Conservation (phyloP, 768 basidiomycete species). For the Collybiopsis confluens region DNA sequence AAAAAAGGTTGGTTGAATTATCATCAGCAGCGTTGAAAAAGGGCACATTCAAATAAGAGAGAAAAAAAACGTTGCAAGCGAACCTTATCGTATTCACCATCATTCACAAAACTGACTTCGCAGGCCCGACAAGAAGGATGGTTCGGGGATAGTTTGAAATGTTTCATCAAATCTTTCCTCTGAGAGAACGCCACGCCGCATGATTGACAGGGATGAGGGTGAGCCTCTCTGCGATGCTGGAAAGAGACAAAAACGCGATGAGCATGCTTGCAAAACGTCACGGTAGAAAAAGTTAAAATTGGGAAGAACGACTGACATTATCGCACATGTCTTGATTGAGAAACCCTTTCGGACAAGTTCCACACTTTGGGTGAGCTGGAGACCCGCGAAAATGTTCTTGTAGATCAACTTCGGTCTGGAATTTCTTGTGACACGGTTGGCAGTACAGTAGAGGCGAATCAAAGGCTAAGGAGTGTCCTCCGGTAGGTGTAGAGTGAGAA, state of each 20-base stretch:
- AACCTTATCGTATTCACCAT: neutral
- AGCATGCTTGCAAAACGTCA: too few species aligned
- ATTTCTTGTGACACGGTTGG: neutral
- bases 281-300: neutral
- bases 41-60: too few species aligned
- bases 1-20: too few species aligned
- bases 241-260: neutral
- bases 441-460: neutral
- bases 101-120: neutral
- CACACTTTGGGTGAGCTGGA: neutral
- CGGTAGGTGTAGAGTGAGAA: neutral
- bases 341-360: neutral
- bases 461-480: neutral
- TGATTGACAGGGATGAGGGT: neutral
- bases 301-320: neutral
- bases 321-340: neutral
- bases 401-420: neutral
- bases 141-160: neutral
- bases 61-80: neutral
- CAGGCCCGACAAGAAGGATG: conserved; percentile 1
- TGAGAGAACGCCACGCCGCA: neutral
- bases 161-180: neutral
- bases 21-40: too few species aligned
- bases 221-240: neutral
- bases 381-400: conserved; percentile 6